Base-by-base conservation (phyloP, 148 eudicot genomes). In the Amaranthus hypochondriacus region DNA sequence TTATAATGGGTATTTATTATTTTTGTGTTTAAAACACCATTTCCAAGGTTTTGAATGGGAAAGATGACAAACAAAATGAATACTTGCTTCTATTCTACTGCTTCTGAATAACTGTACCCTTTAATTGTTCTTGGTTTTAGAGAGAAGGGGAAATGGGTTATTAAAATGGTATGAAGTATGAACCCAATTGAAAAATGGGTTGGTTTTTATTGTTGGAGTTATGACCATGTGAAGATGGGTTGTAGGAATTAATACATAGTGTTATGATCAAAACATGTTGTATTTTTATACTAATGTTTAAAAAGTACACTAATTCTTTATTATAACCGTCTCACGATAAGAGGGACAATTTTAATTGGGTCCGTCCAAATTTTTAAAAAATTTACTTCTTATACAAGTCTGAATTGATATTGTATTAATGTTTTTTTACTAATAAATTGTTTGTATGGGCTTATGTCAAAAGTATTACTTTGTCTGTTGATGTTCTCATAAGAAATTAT, bases 191-290 rank as follows among this genome's bases (percentile, higher is more conserved):
- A 15, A 8, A 76, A 54, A 62, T 76, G 73, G 47, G 72, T 46
- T 76, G 60, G 53, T 75, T 68, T 63, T 12, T 60, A 71, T 46
- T 78, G 69, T 11, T 75, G 69, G 83, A 84, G 83, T 66, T 73
- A 48, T 43, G 77, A 66, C 84, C 92, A 92, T 89, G 97, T 87
- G 91, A 75, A 84, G 60, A 64, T 77, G 83, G 65, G 75, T 48
- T 67, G 77, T 43, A 15, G 55, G 13, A 43, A 68, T 86, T 79
- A 84, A 83, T 83, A 81, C 75, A 69, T 78, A 81, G 67, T 65
- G 78, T 75, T 75, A 57, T 75, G 82, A 75, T 80, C 79, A 59
- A 66, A 80, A 80, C 82, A 80, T 80, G 82, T 65, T 69, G 55
- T 73, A 78, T 82, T 87, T 77, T 62, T 65, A 62, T 48, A 62